Evolutionary conservation across 768 basidiomycete species (phyloP).

Genomic region (Boletellus ananas): DNA sequence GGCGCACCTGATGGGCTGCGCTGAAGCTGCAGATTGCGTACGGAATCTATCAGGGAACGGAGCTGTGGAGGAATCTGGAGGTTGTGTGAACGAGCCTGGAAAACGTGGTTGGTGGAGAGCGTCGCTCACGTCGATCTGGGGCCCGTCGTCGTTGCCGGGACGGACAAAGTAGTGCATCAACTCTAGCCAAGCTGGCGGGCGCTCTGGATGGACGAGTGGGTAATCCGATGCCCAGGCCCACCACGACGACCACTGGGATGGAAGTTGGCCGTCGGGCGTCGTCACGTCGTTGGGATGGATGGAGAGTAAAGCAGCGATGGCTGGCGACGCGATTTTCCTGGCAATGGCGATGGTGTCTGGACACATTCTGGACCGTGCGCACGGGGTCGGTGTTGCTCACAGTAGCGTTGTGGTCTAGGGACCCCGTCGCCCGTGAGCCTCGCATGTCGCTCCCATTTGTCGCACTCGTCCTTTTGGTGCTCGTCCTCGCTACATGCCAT

Average conservation of each 20-base stretch:
- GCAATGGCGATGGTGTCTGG: conserved; percentile 12
- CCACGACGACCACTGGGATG: conserved; percentile 32
- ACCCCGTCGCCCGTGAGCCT: too few relatives aligned
- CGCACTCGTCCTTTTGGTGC: conserved; percentile 1
- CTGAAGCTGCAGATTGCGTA: conserved; percentile 26
- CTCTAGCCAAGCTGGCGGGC: conserved; percentile 22
- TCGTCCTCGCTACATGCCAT: conserved; percentile 17
- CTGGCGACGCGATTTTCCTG: conserved; percentile 18
- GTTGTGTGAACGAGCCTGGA: not conserved
- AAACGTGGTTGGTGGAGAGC: not conserved
- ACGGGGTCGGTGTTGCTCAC: not conserved
- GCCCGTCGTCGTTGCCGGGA: conserved; percentile 6
- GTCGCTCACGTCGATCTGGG: conserved; percentile 14
- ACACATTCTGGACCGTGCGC: not conserved
- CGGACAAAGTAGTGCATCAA: conserved; percentile 23
- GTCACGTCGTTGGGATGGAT: conserved; percentile 49
- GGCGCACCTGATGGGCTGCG: conserved; percentile 18
- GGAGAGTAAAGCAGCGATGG: conserved; percentile 34
- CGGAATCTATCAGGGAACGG: conserved; percentile 18
- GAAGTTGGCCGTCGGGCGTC: conserved; percentile 18
- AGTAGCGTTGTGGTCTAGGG: too few relatives aligned
- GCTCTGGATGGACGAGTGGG: conserved; percentile 12
- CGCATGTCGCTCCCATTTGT: conserved; percentile 5
- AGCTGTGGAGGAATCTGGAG: conserved; percentile 24
- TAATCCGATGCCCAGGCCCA: conserved; percentile 33